Conservation (phyloP, 352 stramenopile species). For the Phytophthora cactorum region DNA sequence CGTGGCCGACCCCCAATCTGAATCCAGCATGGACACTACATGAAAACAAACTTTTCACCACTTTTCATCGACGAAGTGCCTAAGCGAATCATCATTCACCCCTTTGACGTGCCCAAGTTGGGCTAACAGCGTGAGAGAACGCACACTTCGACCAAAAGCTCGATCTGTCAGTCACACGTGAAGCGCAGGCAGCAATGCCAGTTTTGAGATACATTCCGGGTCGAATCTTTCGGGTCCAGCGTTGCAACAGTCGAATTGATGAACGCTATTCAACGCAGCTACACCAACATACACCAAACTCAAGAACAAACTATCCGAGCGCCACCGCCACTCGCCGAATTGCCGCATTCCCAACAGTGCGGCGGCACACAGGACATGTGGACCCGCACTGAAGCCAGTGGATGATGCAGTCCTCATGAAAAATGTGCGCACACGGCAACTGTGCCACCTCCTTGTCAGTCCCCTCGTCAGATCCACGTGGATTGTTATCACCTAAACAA, state of each 20-base stretch:
- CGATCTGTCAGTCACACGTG: too few relatives aligned
- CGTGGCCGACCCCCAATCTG: too few relatives aligned
- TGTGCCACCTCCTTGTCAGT: conserved; percentile 35
- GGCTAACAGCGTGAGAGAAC: too few relatives aligned
- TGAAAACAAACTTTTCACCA: too few relatives aligned
- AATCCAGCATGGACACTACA: too few relatives aligned
- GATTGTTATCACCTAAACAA: conserved; percentile 23
- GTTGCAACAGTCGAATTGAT: conserved; percentile 1
- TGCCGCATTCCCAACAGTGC: conserved; percentile 11
- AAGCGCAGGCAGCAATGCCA: too few relatives aligned
- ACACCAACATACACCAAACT: not conserved
- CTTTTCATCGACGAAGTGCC: too few relatives aligned
- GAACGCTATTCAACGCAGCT: conserved; percentile 3
- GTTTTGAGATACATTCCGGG: not conserved
- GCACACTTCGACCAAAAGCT: not conserved
- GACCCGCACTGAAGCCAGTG: conserved; percentile 58
- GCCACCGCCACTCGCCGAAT: conserved; percentile 20
- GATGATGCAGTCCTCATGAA: conserved; percentile 69
- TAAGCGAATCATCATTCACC: too few relatives aligned
- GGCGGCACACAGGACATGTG: conserved; percentile 61
- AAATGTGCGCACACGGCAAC: conserved; percentile 54
- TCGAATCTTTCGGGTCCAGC: not conserved
- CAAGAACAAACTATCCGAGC: conserved; percentile 11
- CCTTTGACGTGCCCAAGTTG: too few relatives aligned
- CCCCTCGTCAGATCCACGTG: not conserved